Evolutionary conservation across 2,329 filamentous ascomycete species (phyloP), one percentile per base, ranked within the genome.

Genomic region (Microascus cirrosus): DNA sequence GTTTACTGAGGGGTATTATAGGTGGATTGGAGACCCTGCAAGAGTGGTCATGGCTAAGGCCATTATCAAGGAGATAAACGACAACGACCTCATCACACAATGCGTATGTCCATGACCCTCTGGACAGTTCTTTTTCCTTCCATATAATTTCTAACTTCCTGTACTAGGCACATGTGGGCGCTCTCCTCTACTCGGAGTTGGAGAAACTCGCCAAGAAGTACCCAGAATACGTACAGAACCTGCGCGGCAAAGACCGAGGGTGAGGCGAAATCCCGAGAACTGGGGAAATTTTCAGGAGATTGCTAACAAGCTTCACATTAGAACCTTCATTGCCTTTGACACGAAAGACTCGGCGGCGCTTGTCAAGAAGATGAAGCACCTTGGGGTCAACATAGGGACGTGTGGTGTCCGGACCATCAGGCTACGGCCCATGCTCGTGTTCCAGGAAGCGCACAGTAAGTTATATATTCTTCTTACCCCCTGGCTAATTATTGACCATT

Each of bases 1-100:
- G 18, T 39, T 39, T 3, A 3, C 18, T 13, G 15, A 13, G 18
- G 11, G 36, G 36, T n/a, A 3, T 13, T 18, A 5, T 39, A 39
- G 36, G 36, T 96, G 90, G 90, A 95, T 96, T 87, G 91, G 91
- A 66, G 91, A 96, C 74, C 91, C 91, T 15, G 86, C 87, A 15
- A 85, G 89, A 60, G 90, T 89, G 18, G 76, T 96, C 60, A 80
- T 96, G 63, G 95, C 95, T 85, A 84, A 88, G 62, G 87, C 84
- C 67, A 95, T 96, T 74, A 82, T 93, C 68, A 74, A 88, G 59
- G 90, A 96, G 75, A 85, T 95, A 59, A 77, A 90, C 72, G 77
- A 83, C 55, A 77, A 89, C 59, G 82, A 87, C 65, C 80, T 96
- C n/a, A 89, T 96, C 56, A 77, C 83, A 68, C 79, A 90, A 73